These are phyloP conservation scores for Pseudocercospora musae DNA, from an alignment of 2,329 filamentous ascomycete species.

Conservation along the genomic window DNA sequence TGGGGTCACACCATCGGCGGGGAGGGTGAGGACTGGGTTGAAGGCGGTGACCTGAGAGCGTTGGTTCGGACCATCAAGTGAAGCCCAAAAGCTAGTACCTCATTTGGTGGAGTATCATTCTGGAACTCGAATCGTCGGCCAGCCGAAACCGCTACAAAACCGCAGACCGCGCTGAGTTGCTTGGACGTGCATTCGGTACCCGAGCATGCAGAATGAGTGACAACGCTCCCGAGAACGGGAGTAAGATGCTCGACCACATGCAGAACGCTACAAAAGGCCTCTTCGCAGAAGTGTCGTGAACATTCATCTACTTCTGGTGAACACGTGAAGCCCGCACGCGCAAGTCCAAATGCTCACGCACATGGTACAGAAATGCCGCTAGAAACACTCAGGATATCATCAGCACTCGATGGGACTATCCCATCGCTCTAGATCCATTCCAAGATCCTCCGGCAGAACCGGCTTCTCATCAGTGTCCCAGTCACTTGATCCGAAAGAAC, in stretches of 20 bases:
- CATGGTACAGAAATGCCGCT: background rate
- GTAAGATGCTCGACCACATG: background rate
- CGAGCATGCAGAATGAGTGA: background rate
- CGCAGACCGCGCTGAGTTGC: background rate
- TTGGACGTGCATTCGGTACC: background rate
- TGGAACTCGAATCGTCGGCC: background rate
- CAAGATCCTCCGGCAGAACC: slow-evolving; percentile 20
- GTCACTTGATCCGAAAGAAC: background rate
- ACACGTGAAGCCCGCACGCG: background rate
- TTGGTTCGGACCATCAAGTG: slow-evolving; percentile 47
- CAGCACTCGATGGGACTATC: background rate
- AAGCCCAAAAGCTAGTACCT: slow-evolving; percentile 1
- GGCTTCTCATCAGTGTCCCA: slow-evolving; percentile 22
- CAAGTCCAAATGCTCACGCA: background rate
- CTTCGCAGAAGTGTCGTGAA: background rate
- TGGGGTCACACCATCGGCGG: slow-evolving; percentile 44
- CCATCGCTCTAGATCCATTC: background rate
- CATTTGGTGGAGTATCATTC: background rate
- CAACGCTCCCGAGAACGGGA: background rate
- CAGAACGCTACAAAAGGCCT: background rate
- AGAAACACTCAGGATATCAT: background rate
- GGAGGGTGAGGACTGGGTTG: slow-evolving; percentile 47
- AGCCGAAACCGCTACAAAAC: background rate
- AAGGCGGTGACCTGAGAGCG: slow-evolving; percentile 49
- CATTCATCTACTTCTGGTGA: background rate